Evolutionary conservation across 2,329 filamentous ascomycete genomes (phyloP).

Genomic region (Paecilomyces fulvus): DNA sequence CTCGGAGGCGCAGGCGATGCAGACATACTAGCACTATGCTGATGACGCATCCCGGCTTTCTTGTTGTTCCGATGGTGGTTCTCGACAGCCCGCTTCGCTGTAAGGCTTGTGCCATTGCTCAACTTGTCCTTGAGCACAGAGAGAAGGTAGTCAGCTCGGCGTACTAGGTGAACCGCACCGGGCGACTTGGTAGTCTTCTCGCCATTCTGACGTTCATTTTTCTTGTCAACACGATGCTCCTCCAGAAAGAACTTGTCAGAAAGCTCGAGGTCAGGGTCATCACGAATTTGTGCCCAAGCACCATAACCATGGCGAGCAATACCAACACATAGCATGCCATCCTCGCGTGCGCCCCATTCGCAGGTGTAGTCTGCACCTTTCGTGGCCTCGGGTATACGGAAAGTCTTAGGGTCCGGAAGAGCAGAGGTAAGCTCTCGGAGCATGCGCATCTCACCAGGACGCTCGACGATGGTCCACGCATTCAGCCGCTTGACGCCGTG

Average conservation of each 20-base stretch:
- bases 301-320: constrained; percentile 92
- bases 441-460: constrained; percentile 79
- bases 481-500: constrained; percentile 90
- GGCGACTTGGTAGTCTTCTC: constrained; percentile 64
- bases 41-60: constrained; percentile 42
- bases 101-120: constrained; percentile 52
- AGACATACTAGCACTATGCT: constrained; percentile 31
- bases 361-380: constrained; percentile 89
- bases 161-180: constrained; percentile 93
- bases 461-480: constrained; percentile 87
- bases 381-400: constrained; percentile 81
- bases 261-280: constrained; percentile 79
- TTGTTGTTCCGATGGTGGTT: constrained; percentile 95
- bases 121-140: constrained; percentile 90
- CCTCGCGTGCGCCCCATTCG: constrained; percentile 84
- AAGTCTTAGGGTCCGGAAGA: constrained; percentile 62
- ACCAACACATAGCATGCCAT: constrained; percentile 93
- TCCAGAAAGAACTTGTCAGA: constrained; percentile 90
- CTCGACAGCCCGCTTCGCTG: constrained; percentile 71
- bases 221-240: constrained; percentile 96
- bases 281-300: constrained; percentile 88
- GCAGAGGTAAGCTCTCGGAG: constrained; percentile 64
- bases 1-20: constrained; percentile 38
- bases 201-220: constrained; percentile 70
- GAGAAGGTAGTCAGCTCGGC: constrained; percentile 86